phyloP scores from a whole-genome alignment of 768 basidiomycete genomes.

The Tremella mesenterica region DNA sequence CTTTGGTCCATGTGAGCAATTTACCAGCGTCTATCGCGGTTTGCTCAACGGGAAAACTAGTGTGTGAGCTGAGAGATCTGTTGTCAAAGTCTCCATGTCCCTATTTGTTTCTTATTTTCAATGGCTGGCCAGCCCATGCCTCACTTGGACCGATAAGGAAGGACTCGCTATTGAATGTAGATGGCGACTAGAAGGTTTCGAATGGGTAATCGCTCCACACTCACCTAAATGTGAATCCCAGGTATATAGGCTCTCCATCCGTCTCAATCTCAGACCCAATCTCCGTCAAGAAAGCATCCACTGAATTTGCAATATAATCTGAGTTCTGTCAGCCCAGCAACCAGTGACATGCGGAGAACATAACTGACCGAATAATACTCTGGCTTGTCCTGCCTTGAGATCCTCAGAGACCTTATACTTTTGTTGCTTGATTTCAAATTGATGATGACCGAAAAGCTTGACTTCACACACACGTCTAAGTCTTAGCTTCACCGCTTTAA shows the following conservation, averaged over 20 bases:
- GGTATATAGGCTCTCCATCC: slow-evolving; percentile 48
- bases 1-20: slow-evolving; percentile 82
- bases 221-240: slow-evolving; percentile 76
- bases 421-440: slow-evolving; percentile 82
- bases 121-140: too few relatives aligned
- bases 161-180: too few relatives aligned
- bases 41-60: slow-evolving; percentile 94
- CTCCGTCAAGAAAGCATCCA: slow-evolving; percentile 85
- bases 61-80: too few relatives aligned
- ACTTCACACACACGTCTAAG: slow-evolving; percentile 89
- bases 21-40: slow-evolving; percentile 82
- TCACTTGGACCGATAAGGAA: too few relatives aligned
- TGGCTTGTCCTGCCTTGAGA: slow-evolving; percentile 86
- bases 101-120: too few relatives aligned
- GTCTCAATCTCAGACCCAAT: slow-evolving; percentile 44
- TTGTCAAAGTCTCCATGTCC: too few relatives aligned
- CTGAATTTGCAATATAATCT: slow-evolving; percentile 97
- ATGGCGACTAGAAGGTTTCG: too few relatives aligned
- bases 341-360: background rate
- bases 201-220: too few relatives aligned
- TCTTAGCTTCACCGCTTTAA: background rate
- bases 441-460: slow-evolving; percentile 75
- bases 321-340: slow-evolving; percentile 10
- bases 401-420: slow-evolving; percentile 93
- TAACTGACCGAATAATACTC: slow-evolving; percentile 66